Percentiles rank a stretch among this genome's conserved stretches.
Conservation (phyloP, 345 rosid genomes). For the Hirschfeldia incana region DNA sequence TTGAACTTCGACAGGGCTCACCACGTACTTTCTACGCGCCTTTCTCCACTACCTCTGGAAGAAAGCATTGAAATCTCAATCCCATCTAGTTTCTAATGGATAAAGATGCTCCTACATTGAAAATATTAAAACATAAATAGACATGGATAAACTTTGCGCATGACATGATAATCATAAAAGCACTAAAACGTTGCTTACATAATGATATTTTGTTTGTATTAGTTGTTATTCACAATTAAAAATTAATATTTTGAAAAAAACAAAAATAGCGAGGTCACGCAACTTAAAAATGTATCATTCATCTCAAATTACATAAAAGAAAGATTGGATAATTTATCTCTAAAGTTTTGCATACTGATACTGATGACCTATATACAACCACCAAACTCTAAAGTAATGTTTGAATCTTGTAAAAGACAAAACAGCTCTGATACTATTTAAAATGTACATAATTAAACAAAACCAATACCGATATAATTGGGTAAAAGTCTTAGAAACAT, state of each 20-base stretch:
- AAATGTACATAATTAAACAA: neutral
- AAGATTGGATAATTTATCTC: neutral
- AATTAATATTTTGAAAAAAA: neutral
- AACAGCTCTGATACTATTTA: neutral
- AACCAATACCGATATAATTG: neutral
- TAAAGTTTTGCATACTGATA: neutral
- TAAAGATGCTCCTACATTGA: too few relatives aligned
- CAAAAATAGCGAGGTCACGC: neutral
- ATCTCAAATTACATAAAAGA: neutral
- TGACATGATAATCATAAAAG: neutral
- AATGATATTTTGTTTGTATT: neutral
- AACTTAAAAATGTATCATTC: neutral
- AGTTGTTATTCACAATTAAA: neutral
- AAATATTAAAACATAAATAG: neutral
- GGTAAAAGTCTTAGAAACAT: neutral
- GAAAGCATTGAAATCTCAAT: too few relatives aligned
- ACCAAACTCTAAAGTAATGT: neutral
- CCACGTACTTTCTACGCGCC: too few relatives aligned
- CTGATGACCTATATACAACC: neutral
- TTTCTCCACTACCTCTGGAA: too few relatives aligned
- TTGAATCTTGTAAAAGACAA: neutral
- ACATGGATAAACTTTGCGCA: neutral
- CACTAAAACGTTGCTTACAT: neutral
- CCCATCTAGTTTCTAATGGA: too few relatives aligned
- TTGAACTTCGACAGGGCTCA: too few relatives aligned